Evolutionary conservation across 2,329 filamentous ascomycete species (phyloP).

Genomic region (Aureobasidium sp.): DNA sequence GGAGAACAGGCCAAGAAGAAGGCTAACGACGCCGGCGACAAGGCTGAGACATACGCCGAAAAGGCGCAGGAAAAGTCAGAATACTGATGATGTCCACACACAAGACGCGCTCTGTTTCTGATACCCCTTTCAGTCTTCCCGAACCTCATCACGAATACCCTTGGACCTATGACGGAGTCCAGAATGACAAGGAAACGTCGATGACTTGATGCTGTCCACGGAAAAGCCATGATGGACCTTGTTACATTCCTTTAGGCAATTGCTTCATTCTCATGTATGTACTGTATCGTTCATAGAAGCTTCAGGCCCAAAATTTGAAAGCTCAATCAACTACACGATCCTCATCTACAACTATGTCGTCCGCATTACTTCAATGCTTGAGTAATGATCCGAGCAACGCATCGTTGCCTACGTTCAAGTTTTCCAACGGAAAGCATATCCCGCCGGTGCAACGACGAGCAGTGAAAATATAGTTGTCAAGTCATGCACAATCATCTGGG

Average conservation of each 20-base stretch:
- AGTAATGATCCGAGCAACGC: too few relatives aligned
- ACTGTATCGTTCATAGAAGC: slow-evolving; percentile 9
- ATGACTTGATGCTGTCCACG: not conserved
- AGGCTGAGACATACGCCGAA: slow-evolving; percentile 19
- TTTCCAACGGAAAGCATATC: too few relatives aligned
- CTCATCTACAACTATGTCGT: not conserved
- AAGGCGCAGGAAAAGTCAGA: slow-evolving; percentile 16
- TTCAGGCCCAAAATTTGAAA: not conserved
- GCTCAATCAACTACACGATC: not conserved
- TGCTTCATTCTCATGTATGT: slow-evolving; percentile 4
- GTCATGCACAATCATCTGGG: too few relatives aligned
- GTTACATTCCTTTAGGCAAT: not conserved
- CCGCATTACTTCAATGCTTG: too few relatives aligned
- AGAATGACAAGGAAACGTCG: not conserved
- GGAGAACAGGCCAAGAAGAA: slow-evolving; percentile 22
- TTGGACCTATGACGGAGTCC: slow-evolving; percentile 5
- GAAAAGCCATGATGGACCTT: not conserved
- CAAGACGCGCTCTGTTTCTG: not conserved
- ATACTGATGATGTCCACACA: not conserved
- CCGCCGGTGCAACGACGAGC: too few relatives aligned
- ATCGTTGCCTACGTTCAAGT: too few relatives aligned
- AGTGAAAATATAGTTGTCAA: too few relatives aligned
- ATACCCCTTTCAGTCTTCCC: not conserved
- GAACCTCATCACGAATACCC: not conserved
- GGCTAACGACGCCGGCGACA: slow-evolving; percentile 19